A percentile compares a stretch with the other conserved stretches of the same genome.
Conservation (phyloP, 1,284 basidiomycete species). For the Pisolithus thermaeus region DNA sequence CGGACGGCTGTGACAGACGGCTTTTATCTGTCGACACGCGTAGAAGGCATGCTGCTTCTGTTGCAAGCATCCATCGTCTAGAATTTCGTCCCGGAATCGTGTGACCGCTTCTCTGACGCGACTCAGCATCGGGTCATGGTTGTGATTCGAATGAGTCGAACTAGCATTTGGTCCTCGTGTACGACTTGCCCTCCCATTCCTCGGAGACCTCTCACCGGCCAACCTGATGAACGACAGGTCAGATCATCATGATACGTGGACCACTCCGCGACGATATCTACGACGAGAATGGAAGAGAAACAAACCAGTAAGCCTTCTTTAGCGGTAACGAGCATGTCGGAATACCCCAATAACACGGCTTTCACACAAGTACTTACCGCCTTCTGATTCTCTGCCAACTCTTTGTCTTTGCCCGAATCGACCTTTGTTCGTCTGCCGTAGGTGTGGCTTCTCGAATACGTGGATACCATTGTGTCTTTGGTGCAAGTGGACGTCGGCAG, state of each 20-base stretch:
- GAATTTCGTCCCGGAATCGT: slow-evolving; percentile 17
- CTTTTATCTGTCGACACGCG: slow-evolving; percentile 20
- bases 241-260: slow-evolving; percentile 14
- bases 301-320: slow-evolving; percentile 26
- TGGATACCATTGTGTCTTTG: slow-evolving; percentile 51
- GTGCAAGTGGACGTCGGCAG: slow-evolving; percentile 46
- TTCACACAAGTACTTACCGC: slow-evolving; percentile 34
- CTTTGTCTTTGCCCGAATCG: slow-evolving; percentile 42
- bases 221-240: slow-evolving; percentile 12
- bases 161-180: slow-evolving; percentile 26
- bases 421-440: slow-evolving; percentile 44
- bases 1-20: slow-evolving; percentile 3
- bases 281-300: slow-evolving; percentile 31
- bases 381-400: slow-evolving; percentile 47
- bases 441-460: slow-evolving; percentile 47
- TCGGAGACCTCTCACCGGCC: not conserved
- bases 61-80: slow-evolving; percentile 4
- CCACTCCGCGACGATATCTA: slow-evolving; percentile 26
- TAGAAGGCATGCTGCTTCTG: slow-evolving; percentile 16
- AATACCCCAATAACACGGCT: slow-evolving; percentile 5
- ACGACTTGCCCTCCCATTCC: slow-evolving; percentile 6
- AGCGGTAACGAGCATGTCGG: slow-evolving; percentile 5
- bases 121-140: slow-evolving; percentile 12
- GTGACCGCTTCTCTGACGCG: slow-evolving; percentile 11
- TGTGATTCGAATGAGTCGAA: slow-evolving; percentile 25